Conservation (phyloP, 306 rosid genomes). For the Gleditsia sinensis region DNA sequence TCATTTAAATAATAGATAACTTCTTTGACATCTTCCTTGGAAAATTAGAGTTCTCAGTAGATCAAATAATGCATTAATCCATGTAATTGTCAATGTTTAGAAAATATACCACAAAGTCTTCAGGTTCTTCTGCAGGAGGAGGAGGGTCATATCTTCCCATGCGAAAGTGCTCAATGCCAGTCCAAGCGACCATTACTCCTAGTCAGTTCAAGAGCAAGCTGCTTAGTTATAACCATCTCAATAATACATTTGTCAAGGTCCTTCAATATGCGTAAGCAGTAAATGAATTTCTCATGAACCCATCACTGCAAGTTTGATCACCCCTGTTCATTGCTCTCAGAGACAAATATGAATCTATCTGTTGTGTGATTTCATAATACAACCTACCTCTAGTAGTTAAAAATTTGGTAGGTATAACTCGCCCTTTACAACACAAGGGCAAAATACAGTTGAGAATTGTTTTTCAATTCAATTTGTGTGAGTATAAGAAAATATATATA, state of each 20-base stretch:
- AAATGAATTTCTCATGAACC: background rate
- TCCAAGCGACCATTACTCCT: conserved; percentile 99
- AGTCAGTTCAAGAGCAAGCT: conserved; percentile 24
- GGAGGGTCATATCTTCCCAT: conserved; percentile 94
- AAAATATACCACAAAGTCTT: conserved; percentile 70
- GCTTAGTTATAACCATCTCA: conserved; percentile 1
- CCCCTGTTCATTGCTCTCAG: background rate
- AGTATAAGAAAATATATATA: no score
- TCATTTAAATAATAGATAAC: background rate
- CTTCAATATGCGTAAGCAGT: background rate
- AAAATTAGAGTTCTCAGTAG: background rate
- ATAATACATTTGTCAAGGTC: background rate
- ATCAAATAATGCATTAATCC: conserved; percentile 6
- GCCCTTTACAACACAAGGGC: no score
- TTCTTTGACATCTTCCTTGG: background rate
- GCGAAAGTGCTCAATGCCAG: conserved; percentile 91
- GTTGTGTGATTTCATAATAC: no score
- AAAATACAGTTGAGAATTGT: background rate
- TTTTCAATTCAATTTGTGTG: no score
- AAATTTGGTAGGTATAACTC: no score
- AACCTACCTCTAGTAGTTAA: no score
- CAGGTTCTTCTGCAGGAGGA: conserved; percentile 88
- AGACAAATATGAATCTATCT: background rate
- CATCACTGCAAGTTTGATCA: background rate
- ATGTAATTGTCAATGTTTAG: conserved; percentile 22